Evolutionary conservation across 306 rosid genomes (phyloP).

Genomic region (Quercus mongolica): DNA sequence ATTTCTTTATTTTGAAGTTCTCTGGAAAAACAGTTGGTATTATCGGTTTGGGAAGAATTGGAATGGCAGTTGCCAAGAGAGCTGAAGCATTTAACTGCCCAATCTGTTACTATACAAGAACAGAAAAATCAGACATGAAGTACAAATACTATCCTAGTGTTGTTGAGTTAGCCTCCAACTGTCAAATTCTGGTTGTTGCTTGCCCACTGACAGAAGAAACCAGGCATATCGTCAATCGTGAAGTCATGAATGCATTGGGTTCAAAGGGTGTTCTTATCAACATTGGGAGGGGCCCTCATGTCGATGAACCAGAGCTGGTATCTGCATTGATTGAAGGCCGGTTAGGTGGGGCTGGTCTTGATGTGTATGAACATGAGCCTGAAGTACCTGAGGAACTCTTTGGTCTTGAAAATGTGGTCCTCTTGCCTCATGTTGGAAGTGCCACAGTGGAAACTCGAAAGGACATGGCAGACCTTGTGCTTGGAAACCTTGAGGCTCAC

Average conservation of each 20-base stretch:
- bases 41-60: constrained; percentile 82
- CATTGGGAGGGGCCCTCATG: constrained; percentile 85
- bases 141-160: constrained; percentile 73
- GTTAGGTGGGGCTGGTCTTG: constrained; percentile 81
- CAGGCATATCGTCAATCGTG: constrained; percentile 55
- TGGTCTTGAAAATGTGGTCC: constrained; percentile 71
- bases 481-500: constrained; percentile 74
- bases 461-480: constrained; percentile 73
- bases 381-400: constrained; percentile 66
- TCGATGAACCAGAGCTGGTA: constrained; percentile 68
- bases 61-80: constrained; percentile 71
- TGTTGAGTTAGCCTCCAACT: constrained; percentile 71
- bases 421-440: constrained; percentile 76
- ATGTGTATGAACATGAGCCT: constrained; percentile 82
- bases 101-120: constrained; percentile 60
- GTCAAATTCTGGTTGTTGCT: constrained; percentile 73
- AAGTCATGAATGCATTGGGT: constrained; percentile 73
- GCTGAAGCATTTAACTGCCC: constrained; percentile 77
- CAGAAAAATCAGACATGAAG: constrained; percentile 45
- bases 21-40: constrained; percentile 82
- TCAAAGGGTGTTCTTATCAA: constrained; percentile 72
- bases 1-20: constrained; percentile 48
- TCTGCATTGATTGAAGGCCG: constrained; percentile 78
- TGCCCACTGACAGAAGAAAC: constrained; percentile 70
- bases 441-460: constrained; percentile 64